Evolutionary conservation across 1,284 basidiomycete genomes (phyloP), one percentile per base, ranked within the genome.

Genomic region (Trametes pubescens): DNA sequence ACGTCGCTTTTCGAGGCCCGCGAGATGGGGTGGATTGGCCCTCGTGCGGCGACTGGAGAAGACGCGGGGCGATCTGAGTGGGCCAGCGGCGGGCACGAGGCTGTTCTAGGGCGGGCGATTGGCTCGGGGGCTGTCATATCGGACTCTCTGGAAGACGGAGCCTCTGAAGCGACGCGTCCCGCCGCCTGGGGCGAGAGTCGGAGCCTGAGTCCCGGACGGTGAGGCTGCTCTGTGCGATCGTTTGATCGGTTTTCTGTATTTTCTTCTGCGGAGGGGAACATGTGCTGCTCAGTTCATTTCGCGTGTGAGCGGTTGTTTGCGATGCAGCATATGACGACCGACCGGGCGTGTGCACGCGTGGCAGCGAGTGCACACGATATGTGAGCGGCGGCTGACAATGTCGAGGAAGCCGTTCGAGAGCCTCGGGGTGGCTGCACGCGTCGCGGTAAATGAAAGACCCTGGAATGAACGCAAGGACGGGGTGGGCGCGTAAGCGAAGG

Each of bases 91-190:
- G 18, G 46, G 46, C 51, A 61, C 51, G 59, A 61, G 59, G 59
- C 59, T 16, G 40, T 47, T 24, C 52, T 54, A 61, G 52, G 43
- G 49, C 52, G 16, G 59, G 52, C 52, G 22, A 61, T 55, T 34
- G 14, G 10, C 21, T 61, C 59, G 59, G 59, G 22, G 51, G 59
- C 59, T 61, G 46, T 61, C 34, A 46, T 49, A 51, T 51, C 49
- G 32, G 32, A 51, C 49, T 51, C 49, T 51, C 49, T 51, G 16
- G 49, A 51, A 51, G 29, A 35, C 49, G 29, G 49, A 14, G 26
- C 14, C 14, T 29, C 13, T 54, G 52, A 40, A 54, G 52, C 37
- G 52, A 54, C 52, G 49, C 49, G 44, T 47, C 49, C 29, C 49
- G 29, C 49, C 29, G 32, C 29, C 18, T 18, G 24, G 11, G 34